These are phyloP conservation scores for Pythium biforme DNA, from an alignment of 352 stramenopile species.

Conservation along the genomic window DNA sequence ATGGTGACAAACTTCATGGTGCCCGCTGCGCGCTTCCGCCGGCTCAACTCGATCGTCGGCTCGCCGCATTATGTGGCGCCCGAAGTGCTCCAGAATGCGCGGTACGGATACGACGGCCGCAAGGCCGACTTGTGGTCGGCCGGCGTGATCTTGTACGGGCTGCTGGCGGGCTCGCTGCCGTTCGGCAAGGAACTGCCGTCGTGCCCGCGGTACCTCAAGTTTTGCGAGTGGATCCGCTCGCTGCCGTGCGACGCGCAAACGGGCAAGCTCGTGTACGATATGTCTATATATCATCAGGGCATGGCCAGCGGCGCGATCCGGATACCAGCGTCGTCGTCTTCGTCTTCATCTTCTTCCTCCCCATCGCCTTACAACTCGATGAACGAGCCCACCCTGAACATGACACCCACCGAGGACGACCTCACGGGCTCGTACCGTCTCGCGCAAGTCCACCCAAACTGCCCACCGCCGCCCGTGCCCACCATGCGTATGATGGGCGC, in stretches of 20 bases:
- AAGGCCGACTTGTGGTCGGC: constrained; percentile 94
- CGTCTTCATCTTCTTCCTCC: constrained; percentile 10
- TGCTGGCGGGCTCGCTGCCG: constrained; percentile 92
- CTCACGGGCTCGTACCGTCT: constrained; percentile 13
- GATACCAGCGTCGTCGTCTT: constrained; percentile 25
- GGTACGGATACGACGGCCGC: constrained; percentile 88
- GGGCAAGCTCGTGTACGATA: constrained; percentile 63
- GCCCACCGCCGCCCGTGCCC: background rate
- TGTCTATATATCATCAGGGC: constrained; percentile 41
- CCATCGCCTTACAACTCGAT: background rate
- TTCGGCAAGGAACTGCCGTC: constrained; percentile 94
- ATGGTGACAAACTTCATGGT: constrained; percentile 23
- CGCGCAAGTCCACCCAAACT: constrained; percentile 31
- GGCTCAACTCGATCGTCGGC: constrained; percentile 95
- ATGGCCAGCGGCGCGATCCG: constrained; percentile 10
- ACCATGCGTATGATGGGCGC: constrained; percentile 9
- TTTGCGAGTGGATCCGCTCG: constrained; percentile 90
- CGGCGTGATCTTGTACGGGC: constrained; percentile 91
- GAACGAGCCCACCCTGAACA: constrained; percentile 13
- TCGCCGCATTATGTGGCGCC: constrained; percentile 97
- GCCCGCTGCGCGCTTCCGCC: constrained; percentile 57
- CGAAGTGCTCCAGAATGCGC: constrained; percentile 91
- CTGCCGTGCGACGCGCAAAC: constrained; percentile 60
- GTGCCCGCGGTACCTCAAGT: constrained; percentile 94
- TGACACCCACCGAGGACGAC: constrained; percentile 14